Evolutionary conservation across 2,329 filamentous ascomycete species (phyloP).

Genomic region (Madurella mycetomatis): DNA sequence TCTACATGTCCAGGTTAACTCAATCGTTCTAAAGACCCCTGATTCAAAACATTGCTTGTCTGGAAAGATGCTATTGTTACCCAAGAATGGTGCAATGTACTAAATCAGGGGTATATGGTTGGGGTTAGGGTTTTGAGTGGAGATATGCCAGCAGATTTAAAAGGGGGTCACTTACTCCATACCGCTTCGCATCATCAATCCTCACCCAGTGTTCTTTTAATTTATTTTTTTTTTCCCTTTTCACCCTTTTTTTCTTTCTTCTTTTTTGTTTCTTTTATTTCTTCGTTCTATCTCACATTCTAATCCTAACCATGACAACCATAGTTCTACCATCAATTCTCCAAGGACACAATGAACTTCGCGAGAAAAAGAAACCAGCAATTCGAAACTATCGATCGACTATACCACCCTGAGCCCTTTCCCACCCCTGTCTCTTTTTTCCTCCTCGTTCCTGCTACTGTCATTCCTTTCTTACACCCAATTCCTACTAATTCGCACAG

Average conservation of each 20-base stretch:
- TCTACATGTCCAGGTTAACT: too few relatives aligned
- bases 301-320: not conserved
- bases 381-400: not conserved
- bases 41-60: too few relatives aligned
- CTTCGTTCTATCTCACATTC: not conserved
- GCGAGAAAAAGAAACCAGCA: too few relatives aligned
- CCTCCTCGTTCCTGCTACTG: not conserved
- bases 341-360: not conserved
- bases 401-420: not conserved
- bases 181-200: not conserved
- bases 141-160: too few relatives aligned
- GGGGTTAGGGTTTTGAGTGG: not conserved
- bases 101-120: too few relatives aligned
- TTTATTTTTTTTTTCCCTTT: not conserved
- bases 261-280: not conserved
- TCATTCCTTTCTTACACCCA: not conserved
- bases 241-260: not conserved
- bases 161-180: too few relatives aligned
- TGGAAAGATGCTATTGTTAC: too few relatives aligned
- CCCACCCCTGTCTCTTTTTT: not conserved
- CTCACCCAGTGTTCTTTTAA: too few relatives aligned
- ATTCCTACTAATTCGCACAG: not conserved
- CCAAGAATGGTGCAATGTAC: too few relatives aligned
- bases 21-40: too few relatives aligned
- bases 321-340: too few relatives aligned